Evolutionary conservation across 2,329 filamentous ascomycete species (phyloP).

Genomic region (Cyclaneusma minus): DNA sequence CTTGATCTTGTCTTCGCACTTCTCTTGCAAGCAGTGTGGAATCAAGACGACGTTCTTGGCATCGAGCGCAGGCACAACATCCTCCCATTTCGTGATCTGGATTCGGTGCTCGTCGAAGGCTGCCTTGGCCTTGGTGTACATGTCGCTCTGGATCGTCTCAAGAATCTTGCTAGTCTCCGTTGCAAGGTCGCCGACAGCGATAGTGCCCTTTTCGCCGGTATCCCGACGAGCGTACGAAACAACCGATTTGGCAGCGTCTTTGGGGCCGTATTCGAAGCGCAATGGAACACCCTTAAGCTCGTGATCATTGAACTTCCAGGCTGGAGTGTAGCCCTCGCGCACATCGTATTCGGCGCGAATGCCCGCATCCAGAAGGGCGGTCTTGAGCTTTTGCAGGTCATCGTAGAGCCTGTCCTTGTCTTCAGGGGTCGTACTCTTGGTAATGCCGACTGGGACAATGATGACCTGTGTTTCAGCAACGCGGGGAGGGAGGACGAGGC

Average conservation of each 20-base stretch:
- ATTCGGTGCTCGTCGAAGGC: constrained; percentile 70
- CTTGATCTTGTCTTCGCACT: constrained; percentile 92
- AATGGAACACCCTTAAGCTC: constrained; percentile 92
- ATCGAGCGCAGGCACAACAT: constrained; percentile 82
- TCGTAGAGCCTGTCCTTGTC: constrained; percentile 62
- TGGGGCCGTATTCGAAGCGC: constrained; percentile 88
- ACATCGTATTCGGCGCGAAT: constrained; percentile 70
- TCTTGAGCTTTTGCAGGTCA: constrained; percentile 56
- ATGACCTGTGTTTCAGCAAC: constrained; percentile 77
- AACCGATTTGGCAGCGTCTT: constrained; percentile 74
- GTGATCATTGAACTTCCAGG: constrained; percentile 99
- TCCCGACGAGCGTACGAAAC: constrained; percentile 82
- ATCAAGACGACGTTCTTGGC: constrained; percentile 86
- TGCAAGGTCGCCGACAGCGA: constrained; percentile 58
- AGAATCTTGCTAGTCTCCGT: constrained; percentile 66
- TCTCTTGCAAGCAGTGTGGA: constrained; percentile 66
- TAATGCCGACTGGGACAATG: constrained; percentile 85
- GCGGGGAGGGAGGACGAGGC: constrained; percentile 80
- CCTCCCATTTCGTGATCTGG: constrained; percentile 71
- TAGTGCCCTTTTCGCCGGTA: constrained; percentile 66
- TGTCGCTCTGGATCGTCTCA: constrained; percentile 76
- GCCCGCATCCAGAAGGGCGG: constrained; percentile 53
- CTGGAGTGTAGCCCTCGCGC: constrained; percentile 81
- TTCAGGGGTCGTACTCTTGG: constrained; percentile 69
- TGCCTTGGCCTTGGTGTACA: constrained; percentile 58